Evolutionary conservation across 2,329 filamentous ascomycete genomes (phyloP).

Genomic region (Chaetothyriales sp.): DNA sequence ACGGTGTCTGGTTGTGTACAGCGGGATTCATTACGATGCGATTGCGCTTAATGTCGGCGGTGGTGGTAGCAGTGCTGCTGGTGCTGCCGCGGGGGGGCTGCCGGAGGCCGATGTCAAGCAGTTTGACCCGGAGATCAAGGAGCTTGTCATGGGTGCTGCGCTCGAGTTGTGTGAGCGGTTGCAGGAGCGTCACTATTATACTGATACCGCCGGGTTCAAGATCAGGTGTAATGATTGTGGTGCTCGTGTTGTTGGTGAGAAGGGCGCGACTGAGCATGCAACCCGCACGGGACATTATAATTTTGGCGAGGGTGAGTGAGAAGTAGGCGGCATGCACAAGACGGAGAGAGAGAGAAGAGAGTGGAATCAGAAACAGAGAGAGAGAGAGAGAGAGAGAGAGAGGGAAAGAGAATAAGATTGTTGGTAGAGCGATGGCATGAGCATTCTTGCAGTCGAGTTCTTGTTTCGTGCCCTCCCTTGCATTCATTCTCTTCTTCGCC

Average conservation of each 20-base stretch:
- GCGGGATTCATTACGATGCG: conserved; percentile 84
- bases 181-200: conserved; percentile 65
- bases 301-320: conserved; percentile 28
- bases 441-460: too few species aligned
- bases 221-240: conserved; percentile 56
- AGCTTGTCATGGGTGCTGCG: conserved; percentile 42
- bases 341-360: too few species aligned
- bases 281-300: conserved; percentile 33
- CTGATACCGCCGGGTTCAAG: conserved; percentile 66
- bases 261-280: conserved; percentile 33
- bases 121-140: conserved; percentile 44
- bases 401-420: too few species aligned
- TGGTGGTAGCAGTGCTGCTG: too few species aligned
- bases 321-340: too few species aligned
- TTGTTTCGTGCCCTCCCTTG: too few species aligned
- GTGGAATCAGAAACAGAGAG: too few species aligned
- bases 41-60: conserved; percentile 58
- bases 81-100: too few species aligned
- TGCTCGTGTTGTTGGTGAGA: conserved; percentile 29
- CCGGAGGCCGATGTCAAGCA: conserved; percentile 69
- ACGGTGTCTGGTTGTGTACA: conserved; percentile 58
- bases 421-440: too few species aligned
- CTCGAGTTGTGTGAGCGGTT: conserved; percentile 50
- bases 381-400: too few species aligned
- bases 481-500: too few species aligned